Evolutionary conservation across 371 early-diverging fungal genomes (phyloP), one percentile per base, ranked within the genome.

Genomic region (Mortierella sp.): DNA sequence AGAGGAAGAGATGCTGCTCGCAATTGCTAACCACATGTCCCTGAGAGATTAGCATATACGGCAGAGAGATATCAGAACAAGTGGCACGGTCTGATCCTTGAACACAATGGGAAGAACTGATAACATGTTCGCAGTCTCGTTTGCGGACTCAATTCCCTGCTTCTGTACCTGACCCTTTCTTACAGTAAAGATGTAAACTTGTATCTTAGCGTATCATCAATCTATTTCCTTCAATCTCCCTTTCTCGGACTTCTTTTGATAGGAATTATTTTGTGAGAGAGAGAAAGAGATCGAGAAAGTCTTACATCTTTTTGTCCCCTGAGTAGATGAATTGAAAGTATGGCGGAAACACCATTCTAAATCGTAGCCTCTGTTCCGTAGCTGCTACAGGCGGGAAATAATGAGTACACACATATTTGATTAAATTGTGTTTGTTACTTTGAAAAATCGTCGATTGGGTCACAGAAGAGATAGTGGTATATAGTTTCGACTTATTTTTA

Each of bases 21-120:
- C 23, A 43, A 29, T 43, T 40, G 56, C 66, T 66, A 66, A 66
- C 66, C 66, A 66, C 66, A 66, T 66, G 66, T 66, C 26, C 64
- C 19, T 17, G 1, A 57, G 34, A 57, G 59, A 49, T 49, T 58
- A 66, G 65, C 32, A 45, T 34, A n/a, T 26, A 28, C 45, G 47
- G 19, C 53, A 40, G 28, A 37, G 8, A 60, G 58, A 58, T 58
- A 58, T 58, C 58, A 32, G 58, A 15, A 58, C 22, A 35, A 43
- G 22, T 26, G 23, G 61, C 12, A 40, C 8, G 43, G 43, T 22
- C n/a, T 28, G 28, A 51, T 51, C 28, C 55, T 54, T n/a, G 55
- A n/a, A 51, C 51, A 29, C 47, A 43, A 60, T 26, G 43, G 45
- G 31, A 43, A n/a, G 45, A 43, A 31, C 31, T 61, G 61, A 61